Base-by-base conservation (phyloP, 345 rosid species). In the Citrus cavaleriei region DNA sequence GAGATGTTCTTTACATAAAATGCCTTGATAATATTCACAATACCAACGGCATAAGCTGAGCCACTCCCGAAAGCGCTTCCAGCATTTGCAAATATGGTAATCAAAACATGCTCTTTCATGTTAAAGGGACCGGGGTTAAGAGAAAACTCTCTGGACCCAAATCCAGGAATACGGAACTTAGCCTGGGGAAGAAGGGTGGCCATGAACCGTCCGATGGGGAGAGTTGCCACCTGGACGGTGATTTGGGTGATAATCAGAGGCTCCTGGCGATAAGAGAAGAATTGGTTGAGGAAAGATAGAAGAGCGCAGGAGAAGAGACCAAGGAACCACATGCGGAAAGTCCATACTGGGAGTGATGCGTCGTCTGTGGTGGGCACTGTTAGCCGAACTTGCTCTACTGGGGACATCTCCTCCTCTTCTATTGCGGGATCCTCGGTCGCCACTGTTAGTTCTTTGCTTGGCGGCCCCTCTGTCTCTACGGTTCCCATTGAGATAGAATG, bases 141-240 rank as follows among this genome's bases (percentile, higher is more conserved):
- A 7, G 85, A 81, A 51, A 83, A 83, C 55, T 79, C 40, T 49
- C 68, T 78, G 5, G 70, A 37, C 54, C 88, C 85, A 32, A 77
- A 14, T 34, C 86, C 84, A 2, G 86, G 86, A 3, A 85, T 40
- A 28, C 69, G 75, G 46, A 83, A 83, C 82, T 61, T 78, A 2
- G 68, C 72, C 3, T 16, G 69, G 0, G 86, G 88, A 6, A 86
- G 81, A n/a, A 70, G 74, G 2, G 71, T 40, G 10, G 86, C 88
- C 88, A 86, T 76, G 83, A 86, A 81, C 70, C 80, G 80, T 40
- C 86, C 86, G n/a, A 83, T 83, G 25, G 86, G 86, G 51, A 83
- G 83, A 24, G 83, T 74, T 18, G 86, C 83, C 9, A 83, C 86
- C 74, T 80, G 86, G 37, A 77, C 62, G 16, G 86, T 79, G 71